A percentile compares a stretch with the other conserved stretches of the same genome.
phyloP scores from a whole-genome alignment of 2,329 filamentous ascomycete species.

The Emmonsia crescens region DNA sequence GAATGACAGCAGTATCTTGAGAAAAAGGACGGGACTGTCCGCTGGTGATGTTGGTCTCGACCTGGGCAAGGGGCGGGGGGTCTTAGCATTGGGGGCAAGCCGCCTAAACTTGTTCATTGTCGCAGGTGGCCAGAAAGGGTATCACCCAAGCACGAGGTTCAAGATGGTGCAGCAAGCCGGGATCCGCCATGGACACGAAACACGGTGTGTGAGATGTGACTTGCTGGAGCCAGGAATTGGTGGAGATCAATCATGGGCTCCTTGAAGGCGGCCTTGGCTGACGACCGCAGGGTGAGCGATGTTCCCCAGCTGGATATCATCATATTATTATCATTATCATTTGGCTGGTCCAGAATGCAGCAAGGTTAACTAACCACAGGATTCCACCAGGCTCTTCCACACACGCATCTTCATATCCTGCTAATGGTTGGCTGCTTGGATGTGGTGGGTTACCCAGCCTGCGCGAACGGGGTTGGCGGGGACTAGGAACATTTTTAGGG shows the following conservation, averaged over 20 bases:
- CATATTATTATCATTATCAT: not conserved
- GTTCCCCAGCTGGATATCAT: not conserved
- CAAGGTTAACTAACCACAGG: not conserved
- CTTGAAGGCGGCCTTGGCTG: not conserved
- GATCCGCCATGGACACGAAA: not conserved
- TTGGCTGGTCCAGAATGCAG: not conserved
- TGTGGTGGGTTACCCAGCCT: not conserved
- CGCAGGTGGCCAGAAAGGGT: not conserved
- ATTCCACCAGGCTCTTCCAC: not conserved
- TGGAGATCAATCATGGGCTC: not conserved
- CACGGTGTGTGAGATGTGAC: constrained; percentile 1
- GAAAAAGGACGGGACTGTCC: not conserved
- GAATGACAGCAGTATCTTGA: not conserved
- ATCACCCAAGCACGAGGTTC: not conserved
- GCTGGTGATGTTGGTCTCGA: not conserved
- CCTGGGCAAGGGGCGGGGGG: not conserved
- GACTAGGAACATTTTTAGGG: not conserved
- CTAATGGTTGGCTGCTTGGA: not conserved
- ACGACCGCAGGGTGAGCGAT: not conserved
- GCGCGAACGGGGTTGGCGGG: not conserved
- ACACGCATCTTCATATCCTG: not conserved
- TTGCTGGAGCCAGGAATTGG: not conserved
- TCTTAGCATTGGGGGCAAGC: not conserved
- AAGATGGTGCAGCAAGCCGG: not conserved
- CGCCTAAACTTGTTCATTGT: not conserved